Percentiles rank a stretch among this genome's conserved stretches.
Conservation (phyloP, 805 yeast species). For the Candida silvatica region DNA sequence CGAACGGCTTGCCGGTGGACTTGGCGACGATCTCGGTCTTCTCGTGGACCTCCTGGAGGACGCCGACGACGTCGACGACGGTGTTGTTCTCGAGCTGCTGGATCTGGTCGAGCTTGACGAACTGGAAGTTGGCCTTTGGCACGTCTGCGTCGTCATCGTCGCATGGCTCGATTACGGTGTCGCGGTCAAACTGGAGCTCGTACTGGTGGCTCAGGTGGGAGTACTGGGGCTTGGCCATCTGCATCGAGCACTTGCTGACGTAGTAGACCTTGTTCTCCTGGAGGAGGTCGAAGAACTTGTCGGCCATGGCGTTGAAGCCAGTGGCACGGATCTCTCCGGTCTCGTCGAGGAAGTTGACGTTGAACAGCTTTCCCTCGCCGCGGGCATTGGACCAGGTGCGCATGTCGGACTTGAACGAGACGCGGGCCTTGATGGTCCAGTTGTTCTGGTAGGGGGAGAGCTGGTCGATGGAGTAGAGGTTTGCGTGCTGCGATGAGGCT, state of each 20-base stretch:
- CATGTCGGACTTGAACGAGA: constrained; percentile 78
- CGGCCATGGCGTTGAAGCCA: constrained; percentile 84
- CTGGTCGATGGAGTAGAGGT: constrained; percentile 69
- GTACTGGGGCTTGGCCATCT: constrained; percentile 78
- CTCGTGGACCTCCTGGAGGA: constrained; percentile 69
- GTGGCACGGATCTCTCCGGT: constrained; percentile 96
- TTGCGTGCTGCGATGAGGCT: constrained; percentile 18
- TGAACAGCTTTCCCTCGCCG: constrained; percentile 87
- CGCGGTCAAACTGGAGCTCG: constrained; percentile 76
- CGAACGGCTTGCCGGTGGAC: constrained; percentile 82
- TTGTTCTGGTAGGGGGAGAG: constrained; percentile 83
- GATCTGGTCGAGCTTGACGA: constrained; percentile 59
- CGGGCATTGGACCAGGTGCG: constrained; percentile 80
- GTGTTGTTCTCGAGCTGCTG: constrained; percentile 63
- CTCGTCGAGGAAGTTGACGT: constrained; percentile 82
- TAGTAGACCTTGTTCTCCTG: constrained; percentile 89
- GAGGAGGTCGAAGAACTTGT: constrained; percentile 61
- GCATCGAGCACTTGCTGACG: constrained; percentile 72
- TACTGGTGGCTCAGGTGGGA: constrained; percentile 80
- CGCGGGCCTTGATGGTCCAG: constrained; percentile 93
- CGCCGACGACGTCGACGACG: constrained; percentile 81
- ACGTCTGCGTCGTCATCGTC: constrained; percentile 47
- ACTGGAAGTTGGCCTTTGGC: constrained; percentile 73
- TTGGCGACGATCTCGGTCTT: constrained; percentile 75
- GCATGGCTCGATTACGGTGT: constrained; percentile 66